Conservation (phyloP, 2,329 filamentous ascomycete genomes). For the Sporothrix luriei region DNA sequence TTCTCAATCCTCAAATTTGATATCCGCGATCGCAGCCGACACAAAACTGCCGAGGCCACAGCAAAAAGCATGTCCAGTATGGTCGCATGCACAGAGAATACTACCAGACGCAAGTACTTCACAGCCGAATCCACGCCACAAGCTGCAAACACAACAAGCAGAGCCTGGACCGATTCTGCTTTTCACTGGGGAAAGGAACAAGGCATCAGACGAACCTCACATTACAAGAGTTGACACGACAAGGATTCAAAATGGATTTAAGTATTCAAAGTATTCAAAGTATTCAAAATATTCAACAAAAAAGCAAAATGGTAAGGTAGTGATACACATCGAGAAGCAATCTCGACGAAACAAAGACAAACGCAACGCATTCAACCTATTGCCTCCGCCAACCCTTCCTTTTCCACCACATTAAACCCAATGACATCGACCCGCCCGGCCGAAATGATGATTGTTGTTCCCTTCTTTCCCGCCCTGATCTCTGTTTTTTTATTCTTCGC, state of each 20-base stretch:
- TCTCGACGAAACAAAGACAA: slow-evolving; percentile 7
- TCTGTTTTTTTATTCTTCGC: background rate
- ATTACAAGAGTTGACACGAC: background rate
- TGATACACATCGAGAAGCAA: slow-evolving; percentile 16
- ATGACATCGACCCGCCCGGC: background rate
- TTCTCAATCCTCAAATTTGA: no score
- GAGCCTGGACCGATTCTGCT: background rate
- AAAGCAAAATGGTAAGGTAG: background rate
- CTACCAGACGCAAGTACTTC: background rate
- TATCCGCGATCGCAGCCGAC: no score
- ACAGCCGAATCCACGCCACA: background rate
- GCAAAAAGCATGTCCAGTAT: background rate
- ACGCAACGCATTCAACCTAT: background rate
- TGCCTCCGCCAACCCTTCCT: background rate
- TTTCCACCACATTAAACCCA: background rate
- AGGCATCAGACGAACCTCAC: background rate
- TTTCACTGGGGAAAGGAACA: background rate
- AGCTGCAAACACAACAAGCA: background rate
- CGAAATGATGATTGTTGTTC: background rate
- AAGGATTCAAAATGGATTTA: background rate
- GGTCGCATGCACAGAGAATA: no score
- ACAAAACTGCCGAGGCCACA: background rate
- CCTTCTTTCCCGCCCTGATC: background rate
- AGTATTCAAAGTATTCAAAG: background rate
- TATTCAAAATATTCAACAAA: slow-evolving; percentile 11